Conservation (phyloP, 768 basidiomycete genomes). For the Leccinum imitatum region DNA sequence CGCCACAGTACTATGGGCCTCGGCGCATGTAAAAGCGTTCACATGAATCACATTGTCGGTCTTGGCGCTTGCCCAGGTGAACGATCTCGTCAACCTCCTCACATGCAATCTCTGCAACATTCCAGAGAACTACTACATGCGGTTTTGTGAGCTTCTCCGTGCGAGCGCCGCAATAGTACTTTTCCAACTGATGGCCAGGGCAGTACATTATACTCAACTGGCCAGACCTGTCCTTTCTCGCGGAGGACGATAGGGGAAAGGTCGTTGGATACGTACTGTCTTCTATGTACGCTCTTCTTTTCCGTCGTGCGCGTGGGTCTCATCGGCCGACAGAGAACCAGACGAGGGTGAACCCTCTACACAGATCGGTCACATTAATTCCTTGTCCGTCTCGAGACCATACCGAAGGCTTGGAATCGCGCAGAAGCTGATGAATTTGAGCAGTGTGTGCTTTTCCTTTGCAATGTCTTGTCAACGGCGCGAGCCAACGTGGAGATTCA, state of each 20-base stretch:
- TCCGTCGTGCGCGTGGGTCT: conserved; percentile 1
- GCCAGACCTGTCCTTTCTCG: conserved; percentile 55
- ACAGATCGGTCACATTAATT: conserved; percentile 30
- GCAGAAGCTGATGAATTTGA: conserved; percentile 26
- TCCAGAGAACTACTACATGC: conserved; percentile 48
- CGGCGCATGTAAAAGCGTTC: background rate
- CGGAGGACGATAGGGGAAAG: conserved; percentile 46
- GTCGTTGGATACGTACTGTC: conserved; percentile 59
- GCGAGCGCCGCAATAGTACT: background rate
- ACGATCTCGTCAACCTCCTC: conserved; percentile 49
- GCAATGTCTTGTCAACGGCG: background rate
- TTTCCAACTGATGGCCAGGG: conserved; percentile 34
- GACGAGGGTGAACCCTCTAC: conserved; percentile 12
- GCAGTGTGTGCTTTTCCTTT: conserved; percentile 19
- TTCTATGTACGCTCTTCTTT: conserved; percentile 45
- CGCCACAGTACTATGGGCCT: background rate
- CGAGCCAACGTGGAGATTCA: conserved; percentile 2
- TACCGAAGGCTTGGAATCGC: conserved; percentile 32
- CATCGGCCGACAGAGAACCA: conserved; percentile 22
- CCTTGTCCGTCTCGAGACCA: conserved; percentile 27
- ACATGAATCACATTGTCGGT: background rate
- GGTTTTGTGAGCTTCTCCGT: conserved; percentile 25
- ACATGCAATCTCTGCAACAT: conserved; percentile 51
- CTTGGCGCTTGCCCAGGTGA: conserved; percentile 33
- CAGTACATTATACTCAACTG: conserved; percentile 47